These are phyloP conservation scores for Chlamydomonas urium DNA, from an alignment of 139 green algal genomes.

Conservation along the genomic window DNA sequence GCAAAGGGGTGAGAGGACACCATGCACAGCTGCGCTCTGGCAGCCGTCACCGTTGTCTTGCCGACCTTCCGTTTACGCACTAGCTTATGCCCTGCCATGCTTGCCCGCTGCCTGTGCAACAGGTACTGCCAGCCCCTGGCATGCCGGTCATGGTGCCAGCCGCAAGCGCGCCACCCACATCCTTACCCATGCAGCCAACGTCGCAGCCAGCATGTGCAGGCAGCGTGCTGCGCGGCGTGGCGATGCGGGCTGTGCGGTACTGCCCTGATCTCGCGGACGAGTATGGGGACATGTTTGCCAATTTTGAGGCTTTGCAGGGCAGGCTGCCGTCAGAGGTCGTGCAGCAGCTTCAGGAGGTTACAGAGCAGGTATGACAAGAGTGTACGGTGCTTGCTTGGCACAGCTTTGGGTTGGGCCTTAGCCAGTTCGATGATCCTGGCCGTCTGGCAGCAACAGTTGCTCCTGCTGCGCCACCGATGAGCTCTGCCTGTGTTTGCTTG, in stretches of 20 bases:
- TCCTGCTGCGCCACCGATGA: too few relatives aligned
- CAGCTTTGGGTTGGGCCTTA: too few relatives aligned
- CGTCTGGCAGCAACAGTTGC: too few relatives aligned
- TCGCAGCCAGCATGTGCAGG: neutral
- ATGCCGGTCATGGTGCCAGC: too few relatives aligned
- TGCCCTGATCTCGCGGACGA: conserved; percentile 5
- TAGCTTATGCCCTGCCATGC: neutral
- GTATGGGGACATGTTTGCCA: conserved; percentile 6
- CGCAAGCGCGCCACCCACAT: too few relatives aligned
- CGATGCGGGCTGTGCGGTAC: neutral
- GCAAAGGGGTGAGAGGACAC: too few relatives aligned
- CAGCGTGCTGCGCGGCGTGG: neutral
- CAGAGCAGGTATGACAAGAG: neutral
- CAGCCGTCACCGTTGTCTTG: neutral
- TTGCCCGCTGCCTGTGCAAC: neutral
- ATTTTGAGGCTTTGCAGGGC: neutral
- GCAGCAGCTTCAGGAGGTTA: neutral
- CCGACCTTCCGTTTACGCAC: neutral
- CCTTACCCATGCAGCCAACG: neutral
- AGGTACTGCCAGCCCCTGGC: too few relatives aligned
- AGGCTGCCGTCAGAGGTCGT: neutral
- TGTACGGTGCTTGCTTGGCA: neutral
- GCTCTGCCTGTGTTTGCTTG: neutral
- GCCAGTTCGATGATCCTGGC: too few relatives aligned
- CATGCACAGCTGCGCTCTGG: neutral